Percentiles rank a stretch among this genome's conserved stretches.
Conservation (phyloP, 768 basidiomycete genomes). For the Kwoniella mangroviensis region DNA sequence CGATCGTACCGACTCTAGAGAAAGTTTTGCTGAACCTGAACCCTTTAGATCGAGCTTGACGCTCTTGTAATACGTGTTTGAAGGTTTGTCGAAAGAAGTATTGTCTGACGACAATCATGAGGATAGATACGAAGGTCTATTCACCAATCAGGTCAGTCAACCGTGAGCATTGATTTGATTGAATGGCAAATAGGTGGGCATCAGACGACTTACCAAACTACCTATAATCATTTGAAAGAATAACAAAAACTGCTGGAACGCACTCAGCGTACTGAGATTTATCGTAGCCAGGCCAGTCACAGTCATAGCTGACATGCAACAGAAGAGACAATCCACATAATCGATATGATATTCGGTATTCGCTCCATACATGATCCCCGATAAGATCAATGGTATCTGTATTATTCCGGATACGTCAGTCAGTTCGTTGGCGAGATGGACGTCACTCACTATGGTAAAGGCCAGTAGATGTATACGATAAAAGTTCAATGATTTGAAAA, state of each 20-base stretch:
- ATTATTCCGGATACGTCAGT: neutral
- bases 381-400: slow-evolving; percentile 73
- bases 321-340: slow-evolving; percentile 58
- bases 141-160: no score
- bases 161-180: neutral
- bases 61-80: slow-evolving; percentile 49
- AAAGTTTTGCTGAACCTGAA: slow-evolving; percentile 45
- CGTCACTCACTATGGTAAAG: slow-evolving; percentile 57
- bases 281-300: slow-evolving; percentile 58
- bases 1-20: slow-evolving; percentile 31
- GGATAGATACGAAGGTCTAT: slow-evolving; percentile 52
- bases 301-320: slow-evolving; percentile 56
- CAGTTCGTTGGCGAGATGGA: neutral
- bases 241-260: slow-evolving; percentile 55
- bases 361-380: slow-evolving; percentile 78
- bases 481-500: slow-evolving; percentile 60
- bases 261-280: slow-evolving; percentile 56
- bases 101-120: slow-evolving; percentile 56
- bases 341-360: slow-evolving; percentile 64
- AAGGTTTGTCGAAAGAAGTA: slow-evolving; percentile 55
- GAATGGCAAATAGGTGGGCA: neutral
- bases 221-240: slow-evolving; percentile 66
- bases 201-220: slow-evolving; percentile 38
- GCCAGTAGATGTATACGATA: slow-evolving; percentile 62
- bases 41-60: slow-evolving; percentile 27